Conservation (phyloP, 1,284 basidiomycete species). For the Leccinum angustisporum region DNA sequence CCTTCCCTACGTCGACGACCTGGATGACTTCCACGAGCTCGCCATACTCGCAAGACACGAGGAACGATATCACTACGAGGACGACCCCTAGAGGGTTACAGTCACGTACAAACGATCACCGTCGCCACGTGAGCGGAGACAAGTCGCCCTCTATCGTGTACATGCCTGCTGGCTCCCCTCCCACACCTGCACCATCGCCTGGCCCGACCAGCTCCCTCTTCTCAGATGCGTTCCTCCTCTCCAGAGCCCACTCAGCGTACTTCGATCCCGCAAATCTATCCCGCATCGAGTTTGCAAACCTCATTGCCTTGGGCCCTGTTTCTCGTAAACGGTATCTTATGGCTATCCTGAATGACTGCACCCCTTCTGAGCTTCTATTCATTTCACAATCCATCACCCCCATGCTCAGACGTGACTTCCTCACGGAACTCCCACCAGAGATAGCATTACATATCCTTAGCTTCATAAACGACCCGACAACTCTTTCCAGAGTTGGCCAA, state of each 20-base stretch:
- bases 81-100: conserved; percentile 10
- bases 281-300: conserved; percentile 38
- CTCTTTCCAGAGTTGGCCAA: conserved; percentile 69
- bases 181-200: conserved; percentile 71
- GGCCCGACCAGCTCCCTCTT: conserved; percentile 31
- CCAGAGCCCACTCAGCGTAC: conserved; percentile 14
- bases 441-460: conserved; percentile 79
- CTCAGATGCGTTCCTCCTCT: conserved; percentile 21
- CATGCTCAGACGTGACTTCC: conserved; percentile 85
- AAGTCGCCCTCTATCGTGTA: conserved; percentile 40
- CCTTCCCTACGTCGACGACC: not conserved
- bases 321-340: conserved; percentile 63
- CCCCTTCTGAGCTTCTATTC: conserved; percentile 76
- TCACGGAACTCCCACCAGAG: conserved; percentile 81
- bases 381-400: conserved; percentile 77
- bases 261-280: conserved; percentile 33
- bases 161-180: conserved; percentile 62
- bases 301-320: conserved; percentile 37
- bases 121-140: conserved; percentile 18
- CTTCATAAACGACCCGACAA: conserved; percentile 81
- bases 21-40: conserved; percentile 16
- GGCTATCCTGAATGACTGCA: conserved; percentile 63
- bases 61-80: conserved; percentile 15
- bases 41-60: conserved; percentile 4
- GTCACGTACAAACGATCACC: conserved; percentile 17